Base-by-base conservation (phyloP, 2,329 filamentous ascomycete species). In the Scleromitrula shiraiana region DNA sequence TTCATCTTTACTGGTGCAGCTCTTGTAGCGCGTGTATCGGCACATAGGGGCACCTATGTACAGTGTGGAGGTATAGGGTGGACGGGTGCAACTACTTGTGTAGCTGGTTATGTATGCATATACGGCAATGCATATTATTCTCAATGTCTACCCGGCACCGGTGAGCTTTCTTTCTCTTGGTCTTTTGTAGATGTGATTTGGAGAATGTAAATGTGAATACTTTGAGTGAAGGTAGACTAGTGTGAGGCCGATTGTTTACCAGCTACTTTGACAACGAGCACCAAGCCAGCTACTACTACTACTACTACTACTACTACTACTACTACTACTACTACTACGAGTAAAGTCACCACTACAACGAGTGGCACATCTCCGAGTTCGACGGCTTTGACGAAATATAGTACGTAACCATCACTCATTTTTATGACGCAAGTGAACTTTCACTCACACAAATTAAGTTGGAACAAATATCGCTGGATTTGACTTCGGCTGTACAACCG, bases 401-500 rank as follows among this genome's bases (percentile, higher is more conserved):
- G 55, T 56, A 41, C 27, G 39, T 12, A 22, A 30, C 6, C 2
- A 22, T 7, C 17, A 17, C 2, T 22, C 24, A 10, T 24, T 17
- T 8, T 15, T 22, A 17, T 27, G 0, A 17, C 30, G 14, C 4
- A 2, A 36, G 24, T 7, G 6, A 9, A 26, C 12, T 7, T 8
- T 2, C 29, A 22, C 48, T 42, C 50, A 44, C 37, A 8, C n/a
- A n/a, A 9, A 38, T n/a, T 23, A 10, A 60, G 56, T 53, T 22
- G 59, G 58, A 33, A 48, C 57, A 9, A 60, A 62, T 22, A 56
- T 62, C 15, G 59, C 56, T 24, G 72, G 72, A 2, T 71, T 71
- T 46, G 72, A 74, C 50, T 74, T 74, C 51, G 69, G 70, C n/a
- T 71, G 68, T 50, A 54, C 53, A 10, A 72, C 67, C 4, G 62